phyloP scores from a whole-genome alignment of 169 alveolate genomes.

The Besnoitia besnoiti region DNA sequence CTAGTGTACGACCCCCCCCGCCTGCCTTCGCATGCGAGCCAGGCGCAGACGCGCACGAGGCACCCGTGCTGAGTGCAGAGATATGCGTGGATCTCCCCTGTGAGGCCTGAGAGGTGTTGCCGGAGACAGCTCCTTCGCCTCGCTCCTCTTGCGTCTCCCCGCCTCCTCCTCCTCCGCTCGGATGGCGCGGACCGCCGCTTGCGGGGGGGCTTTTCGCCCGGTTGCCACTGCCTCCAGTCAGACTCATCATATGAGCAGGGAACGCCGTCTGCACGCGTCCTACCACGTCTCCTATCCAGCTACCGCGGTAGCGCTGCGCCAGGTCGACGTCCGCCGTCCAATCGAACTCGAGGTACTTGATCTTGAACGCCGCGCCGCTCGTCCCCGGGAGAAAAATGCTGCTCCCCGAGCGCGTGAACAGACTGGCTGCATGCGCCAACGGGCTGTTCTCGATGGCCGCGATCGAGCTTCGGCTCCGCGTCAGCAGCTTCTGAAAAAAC shows the following conservation, averaged over 20 bases:
- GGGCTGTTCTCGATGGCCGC: conserved; percentile 15
- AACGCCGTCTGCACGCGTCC: background rate
- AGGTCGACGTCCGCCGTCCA: background rate
- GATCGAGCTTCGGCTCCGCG: background rate
- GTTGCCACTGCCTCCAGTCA: background rate
- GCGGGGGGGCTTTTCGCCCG: background rate
- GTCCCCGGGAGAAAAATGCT: background rate
- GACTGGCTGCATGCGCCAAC: background rate
- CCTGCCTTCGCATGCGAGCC: no score
- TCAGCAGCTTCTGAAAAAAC: background rate
- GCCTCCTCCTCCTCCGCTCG: background rate
- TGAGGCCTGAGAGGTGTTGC: background rate
- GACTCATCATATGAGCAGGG: background rate
- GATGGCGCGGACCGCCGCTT: background rate
- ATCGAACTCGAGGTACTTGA: background rate
- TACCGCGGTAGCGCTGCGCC: background rate
- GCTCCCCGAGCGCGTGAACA: background rate
- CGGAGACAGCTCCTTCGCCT: background rate
- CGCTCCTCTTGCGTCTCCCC: background rate
- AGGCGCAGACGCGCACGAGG: no score
- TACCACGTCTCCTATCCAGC: background rate
- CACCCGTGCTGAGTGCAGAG: no score
- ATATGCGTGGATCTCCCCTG: background rate
- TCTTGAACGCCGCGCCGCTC: background rate
- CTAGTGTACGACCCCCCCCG: no score